Evolutionary conservation across 768 basidiomycete species (phyloP), one percentile per base, ranked within the genome.

Genomic region (Leccinum incarnatum): DNA sequence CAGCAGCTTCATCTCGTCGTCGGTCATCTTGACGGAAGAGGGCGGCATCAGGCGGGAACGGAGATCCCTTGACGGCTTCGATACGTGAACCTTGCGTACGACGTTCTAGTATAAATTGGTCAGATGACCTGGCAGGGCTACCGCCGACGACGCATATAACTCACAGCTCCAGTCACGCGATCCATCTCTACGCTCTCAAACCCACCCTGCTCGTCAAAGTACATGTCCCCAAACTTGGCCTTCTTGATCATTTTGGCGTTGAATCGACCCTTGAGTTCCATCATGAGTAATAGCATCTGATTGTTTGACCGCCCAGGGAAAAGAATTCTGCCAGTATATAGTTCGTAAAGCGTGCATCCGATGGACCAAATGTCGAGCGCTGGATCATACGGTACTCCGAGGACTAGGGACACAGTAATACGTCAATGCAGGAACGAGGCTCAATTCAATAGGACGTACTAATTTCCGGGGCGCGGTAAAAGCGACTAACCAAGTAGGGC

Each of bases 391-490:
- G 96, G 95, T 30, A 91, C 83, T 32, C 97, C 97, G 56, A 99
- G 86, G 69, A 98, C 95, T 98, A 65, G 25, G 57, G 55, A 58
- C 10, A n/a, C 8, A 40, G 11, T 19, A 51, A 29, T 49, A 58
- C 51, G 61, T 69, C 37, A 69, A 65, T 56, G 40, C 59, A 21
- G 21, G 57, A 50, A 34, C 53, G n/a, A 23, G 47, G 40, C 32
- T n/a, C 21, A 19, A 51, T 40, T 42, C 40, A 42, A 21, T 37
- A 29, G 21, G 63, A 80, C 84, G 70, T 68, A 98, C 96, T 99
- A 70, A 98, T 98, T 77, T 99, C 97, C 2, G 97, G 97, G 2
- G 96, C 96, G 47, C 97, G 91, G 71, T 99, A 98, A 76, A 98
- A 99, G 49, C 97, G 81, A 65, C 92, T 94, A 59, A 98, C 97